These are phyloP conservation scores for Linaria vulgaris DNA, from an alignment of 257 asterid genomes.

Conservation along the genomic window DNA sequence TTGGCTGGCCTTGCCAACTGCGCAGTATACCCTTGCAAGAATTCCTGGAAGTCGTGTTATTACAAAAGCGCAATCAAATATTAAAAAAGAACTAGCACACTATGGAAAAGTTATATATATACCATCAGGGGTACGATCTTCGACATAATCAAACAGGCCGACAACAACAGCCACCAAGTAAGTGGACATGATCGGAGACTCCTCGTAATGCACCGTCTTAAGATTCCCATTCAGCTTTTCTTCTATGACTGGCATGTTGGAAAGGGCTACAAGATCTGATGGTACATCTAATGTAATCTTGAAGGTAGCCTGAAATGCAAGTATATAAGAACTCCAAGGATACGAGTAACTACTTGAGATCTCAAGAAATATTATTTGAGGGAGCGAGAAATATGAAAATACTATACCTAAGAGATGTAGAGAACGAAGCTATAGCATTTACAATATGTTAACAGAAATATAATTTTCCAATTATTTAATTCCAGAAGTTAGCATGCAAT, in stretches of 20 bases:
- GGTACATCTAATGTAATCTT: slow-evolving; percentile 93
- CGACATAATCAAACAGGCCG: slow-evolving; percentile 90
- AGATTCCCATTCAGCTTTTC: slow-evolving; percentile 63
- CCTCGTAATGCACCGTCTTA: slow-evolving; percentile 77
- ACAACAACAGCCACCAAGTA: slow-evolving; percentile 95
- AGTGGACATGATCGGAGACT: slow-evolving; percentile 96
- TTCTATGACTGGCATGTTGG: slow-evolving; percentile 81
- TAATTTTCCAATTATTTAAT: neutral
- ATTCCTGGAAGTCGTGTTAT: slow-evolving; percentile 50
- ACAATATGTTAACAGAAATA: neutral
- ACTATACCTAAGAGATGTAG: too few relatives aligned
- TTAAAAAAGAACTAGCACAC: slow-evolving; percentile 16
- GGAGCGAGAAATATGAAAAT: neutral
- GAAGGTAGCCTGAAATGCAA: slow-evolving; percentile 67
- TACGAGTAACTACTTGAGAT: slow-evolving; percentile 16
- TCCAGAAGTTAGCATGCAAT: neutral
- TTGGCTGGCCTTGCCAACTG: slow-evolving; percentile 79
- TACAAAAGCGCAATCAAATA: slow-evolving; percentile 6
- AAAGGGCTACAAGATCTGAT: slow-evolving; percentile 80
- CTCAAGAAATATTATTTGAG: slow-evolving; percentile 12
- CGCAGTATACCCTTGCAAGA: slow-evolving; percentile 79
- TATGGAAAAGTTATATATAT: slow-evolving; percentile 18
- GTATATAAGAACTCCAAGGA: slow-evolving; percentile 12
- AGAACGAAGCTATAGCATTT: neutral
- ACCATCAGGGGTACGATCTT: slow-evolving; percentile 93